Percentiles rank a stretch among this genome's conserved stretches.
Evolutionary conservation across 164 flowering plant species (phyloP).

Genomic region (Platanus orientalis): DNA sequence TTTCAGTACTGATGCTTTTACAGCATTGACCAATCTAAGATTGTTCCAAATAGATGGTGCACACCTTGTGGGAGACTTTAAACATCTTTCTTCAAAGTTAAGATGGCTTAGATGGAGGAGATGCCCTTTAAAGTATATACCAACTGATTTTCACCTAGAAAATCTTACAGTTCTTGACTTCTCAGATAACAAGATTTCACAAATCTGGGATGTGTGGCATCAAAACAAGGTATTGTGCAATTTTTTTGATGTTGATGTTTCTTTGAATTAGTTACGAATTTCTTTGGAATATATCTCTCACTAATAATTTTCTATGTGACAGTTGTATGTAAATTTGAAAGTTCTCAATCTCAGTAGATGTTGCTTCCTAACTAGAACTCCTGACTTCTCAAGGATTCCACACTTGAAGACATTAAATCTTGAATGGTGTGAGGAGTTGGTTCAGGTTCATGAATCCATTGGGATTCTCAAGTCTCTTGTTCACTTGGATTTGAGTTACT

Average conservation of each 20-base stretch:
- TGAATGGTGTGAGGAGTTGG: neutral
- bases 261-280: too few relatives aligned
- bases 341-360: neutral
- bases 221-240: neutral
- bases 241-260: neutral
- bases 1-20: neutral
- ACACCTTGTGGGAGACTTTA: neutral
- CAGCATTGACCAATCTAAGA: neutral
- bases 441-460: neutral
- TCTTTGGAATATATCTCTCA: too few relatives aligned
- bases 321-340: neutral
- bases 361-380: neutral
- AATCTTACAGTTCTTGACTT: conserved; percentile 2
- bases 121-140: neutral
- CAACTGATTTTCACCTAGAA: neutral
- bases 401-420: neutral
- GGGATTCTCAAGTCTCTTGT: neutral
- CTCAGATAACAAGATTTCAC: neutral
- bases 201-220: neutral
- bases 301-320: neutral
- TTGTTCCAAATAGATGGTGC: neutral
- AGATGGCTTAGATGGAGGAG: conserved; percentile 2
- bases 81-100: neutral
- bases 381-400: neutral
- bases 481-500: neutral